Evolutionary conservation across 2,329 filamentous ascomycete genomes (phyloP).

Genomic region (Aspergillus neotritici): DNA sequence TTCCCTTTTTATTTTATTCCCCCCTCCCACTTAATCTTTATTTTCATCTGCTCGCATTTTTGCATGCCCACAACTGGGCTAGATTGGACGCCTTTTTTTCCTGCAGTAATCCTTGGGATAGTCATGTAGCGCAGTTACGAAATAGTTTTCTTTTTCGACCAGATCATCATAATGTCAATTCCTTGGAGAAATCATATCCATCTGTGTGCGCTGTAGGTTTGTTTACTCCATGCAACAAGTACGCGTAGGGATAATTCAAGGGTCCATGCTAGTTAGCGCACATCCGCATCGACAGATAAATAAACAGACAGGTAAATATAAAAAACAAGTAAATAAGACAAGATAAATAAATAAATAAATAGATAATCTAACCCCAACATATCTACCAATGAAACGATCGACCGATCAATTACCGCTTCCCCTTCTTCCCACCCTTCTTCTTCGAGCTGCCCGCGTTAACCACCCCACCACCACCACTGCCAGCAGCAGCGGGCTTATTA

Average conservation of each 20-base stretch:
- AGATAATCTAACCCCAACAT: neutral
- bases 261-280: too few relatives aligned
- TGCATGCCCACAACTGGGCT: neutral
- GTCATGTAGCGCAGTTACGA: too few relatives aligned
- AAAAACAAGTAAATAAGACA: neutral
- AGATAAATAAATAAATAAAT: neutral
- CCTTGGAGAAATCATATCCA: too few relatives aligned
- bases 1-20: neutral
- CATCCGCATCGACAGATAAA: too few relatives aligned
- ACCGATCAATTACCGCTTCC: constrained; percentile 37
- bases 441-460: constrained; percentile 29
- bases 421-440: constrained; percentile 45
- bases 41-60: neutral
- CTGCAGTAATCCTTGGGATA: too few relatives aligned
- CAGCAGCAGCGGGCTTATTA: too few relatives aligned
- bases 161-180: too few relatives aligned
- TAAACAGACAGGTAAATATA: neutral
- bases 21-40: neutral
- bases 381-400: neutral
- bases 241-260: too few relatives aligned
- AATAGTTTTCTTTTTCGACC: too few relatives aligned
- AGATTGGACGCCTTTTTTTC: neutral
- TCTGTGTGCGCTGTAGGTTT: too few relatives aligned
- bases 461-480: too few relatives aligned
- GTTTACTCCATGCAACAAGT: too few relatives aligned